phyloP scores from a whole-genome alignment of 768 basidiomycete genomes.

The Lentinula boryana region DNA sequence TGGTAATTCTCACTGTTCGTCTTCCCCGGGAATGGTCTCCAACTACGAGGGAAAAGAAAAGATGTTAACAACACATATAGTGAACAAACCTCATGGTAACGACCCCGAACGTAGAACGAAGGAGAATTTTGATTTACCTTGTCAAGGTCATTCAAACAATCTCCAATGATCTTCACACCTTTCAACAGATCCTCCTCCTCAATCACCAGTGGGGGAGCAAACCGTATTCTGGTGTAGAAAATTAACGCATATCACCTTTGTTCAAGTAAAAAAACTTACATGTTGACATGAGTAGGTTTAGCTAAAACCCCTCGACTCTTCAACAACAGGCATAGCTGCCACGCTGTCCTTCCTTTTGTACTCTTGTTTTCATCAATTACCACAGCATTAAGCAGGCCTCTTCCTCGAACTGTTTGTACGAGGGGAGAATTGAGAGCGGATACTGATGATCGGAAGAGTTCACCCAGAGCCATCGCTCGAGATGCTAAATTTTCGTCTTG shows the following conservation, averaged over 20 bases:
- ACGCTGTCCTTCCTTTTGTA: conserved; percentile 75
- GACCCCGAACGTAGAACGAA: background rate
- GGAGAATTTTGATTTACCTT: conserved; percentile 32
- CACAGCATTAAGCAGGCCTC: conserved; percentile 87
- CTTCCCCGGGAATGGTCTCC: conserved; percentile 57
- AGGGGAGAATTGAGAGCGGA: conserved; percentile 60
- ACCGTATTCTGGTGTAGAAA: conserved; percentile 65
- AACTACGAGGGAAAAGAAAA: conserved; percentile 16
- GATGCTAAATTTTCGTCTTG: conserved; percentile 78
- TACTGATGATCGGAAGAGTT: conserved; percentile 68
- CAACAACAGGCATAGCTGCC: conserved; percentile 91
- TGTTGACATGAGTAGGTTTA: conserved; percentile 94
- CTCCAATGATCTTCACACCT: conserved; percentile 70
- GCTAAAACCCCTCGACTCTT: conserved; percentile 90
- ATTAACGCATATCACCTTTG: background rate
- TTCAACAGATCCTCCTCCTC: conserved; percentile 77
- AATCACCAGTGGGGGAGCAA: conserved; percentile 94
- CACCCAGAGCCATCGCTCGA: conserved; percentile 76
- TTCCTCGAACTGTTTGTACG: conserved; percentile 75
- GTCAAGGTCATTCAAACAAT: conserved; percentile 79
- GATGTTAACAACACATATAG: background rate
- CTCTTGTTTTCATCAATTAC: conserved; percentile 86
- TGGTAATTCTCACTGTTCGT: conserved; percentile 6
- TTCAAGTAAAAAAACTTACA: conserved; percentile 43
- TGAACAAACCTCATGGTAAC: background rate